Conservation (phyloP, 257 asterid genomes). For the Echium plantagineum region DNA sequence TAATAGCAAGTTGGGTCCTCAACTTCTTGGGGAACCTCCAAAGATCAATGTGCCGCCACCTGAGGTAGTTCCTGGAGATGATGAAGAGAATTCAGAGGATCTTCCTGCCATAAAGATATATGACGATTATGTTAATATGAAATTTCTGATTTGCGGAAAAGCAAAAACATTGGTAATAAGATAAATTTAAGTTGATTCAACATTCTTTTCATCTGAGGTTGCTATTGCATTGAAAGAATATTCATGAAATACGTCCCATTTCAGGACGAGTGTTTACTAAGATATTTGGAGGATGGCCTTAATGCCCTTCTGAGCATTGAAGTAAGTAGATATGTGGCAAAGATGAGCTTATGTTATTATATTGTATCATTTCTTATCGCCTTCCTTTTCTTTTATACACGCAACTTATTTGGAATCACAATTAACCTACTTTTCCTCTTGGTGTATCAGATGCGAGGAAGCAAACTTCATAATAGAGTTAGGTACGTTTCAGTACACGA, state of each 20-base stretch:
- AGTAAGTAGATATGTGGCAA: constrained; percentile 35
- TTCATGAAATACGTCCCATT: constrained; percentile 8
- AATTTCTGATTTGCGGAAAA: constrained; percentile 84
- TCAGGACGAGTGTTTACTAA: constrained; percentile 62
- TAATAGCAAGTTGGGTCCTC: constrained; percentile 46
- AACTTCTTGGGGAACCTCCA: constrained; percentile 78
- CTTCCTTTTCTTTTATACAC: neutral
- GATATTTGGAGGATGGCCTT: constrained; percentile 76
- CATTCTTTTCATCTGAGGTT: neutral
- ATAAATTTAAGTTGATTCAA: neutral
- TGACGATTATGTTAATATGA: constrained; percentile 66
- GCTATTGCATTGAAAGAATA: neutral
- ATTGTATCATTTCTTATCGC: neutral
- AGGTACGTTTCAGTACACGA: constrained; percentile 37
- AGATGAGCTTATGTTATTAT: neutral
- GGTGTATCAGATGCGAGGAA: constrained; percentile 73
- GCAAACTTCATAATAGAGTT: constrained; percentile 90
- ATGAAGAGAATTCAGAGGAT: constrained; percentile 61
- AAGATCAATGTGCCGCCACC: constrained; percentile 48
- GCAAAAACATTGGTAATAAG: constrained; percentile 58
- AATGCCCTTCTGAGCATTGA: constrained; percentile 79
- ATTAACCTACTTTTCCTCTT: constrained; percentile 6
- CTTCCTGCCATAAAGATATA: constrained; percentile 90
- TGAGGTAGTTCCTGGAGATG: constrained; percentile 54
- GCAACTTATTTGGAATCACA: constrained; percentile 3